Conservation (phyloP, 495 filamentous ascomycete species). For the Rhizodiscina lignyota region DNA sequence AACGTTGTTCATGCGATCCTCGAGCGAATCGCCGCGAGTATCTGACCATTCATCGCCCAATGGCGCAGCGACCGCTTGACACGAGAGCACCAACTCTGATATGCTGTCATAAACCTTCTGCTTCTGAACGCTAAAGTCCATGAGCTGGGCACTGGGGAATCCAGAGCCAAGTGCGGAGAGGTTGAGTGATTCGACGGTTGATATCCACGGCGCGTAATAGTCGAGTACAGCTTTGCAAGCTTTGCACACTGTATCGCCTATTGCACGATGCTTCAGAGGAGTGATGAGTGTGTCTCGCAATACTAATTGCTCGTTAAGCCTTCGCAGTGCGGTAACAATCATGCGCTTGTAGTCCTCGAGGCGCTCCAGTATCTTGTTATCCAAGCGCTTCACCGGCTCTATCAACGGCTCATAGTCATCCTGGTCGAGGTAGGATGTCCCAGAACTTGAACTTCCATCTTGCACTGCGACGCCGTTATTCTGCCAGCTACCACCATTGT, state of each 20-base stretch:
- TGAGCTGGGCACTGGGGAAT: slow-evolving; percentile 68
- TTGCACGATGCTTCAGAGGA: slow-evolving; percentile 46
- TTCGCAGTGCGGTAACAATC: slow-evolving; percentile 63
- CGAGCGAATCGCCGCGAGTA: slow-evolving; percentile 76
- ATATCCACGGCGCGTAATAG: slow-evolving; percentile 73
- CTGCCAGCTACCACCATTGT: slow-evolving; percentile 77
- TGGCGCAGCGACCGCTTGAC: slow-evolving; percentile 75
- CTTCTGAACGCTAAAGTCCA: slow-evolving; percentile 79
- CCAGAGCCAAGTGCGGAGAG: slow-evolving; percentile 54
- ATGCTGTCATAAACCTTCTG: slow-evolving; percentile 85
- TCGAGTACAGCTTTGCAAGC: slow-evolving; percentile 66
- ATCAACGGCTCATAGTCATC: slow-evolving; percentile 49
- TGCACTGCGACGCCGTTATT: slow-evolving; percentile 62
- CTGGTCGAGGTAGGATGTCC: slow-evolving; percentile 68
- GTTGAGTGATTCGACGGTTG: slow-evolving; percentile 76
- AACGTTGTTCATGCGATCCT: slow-evolving; percentile 68
- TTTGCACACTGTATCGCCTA: slow-evolving; percentile 59
- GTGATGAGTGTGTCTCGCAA: slow-evolving; percentile 64
- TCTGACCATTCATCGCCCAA: slow-evolving; percentile 92
- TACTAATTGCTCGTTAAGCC: slow-evolving; percentile 68
- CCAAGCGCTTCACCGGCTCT: slow-evolving; percentile 60
- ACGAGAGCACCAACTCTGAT: slow-evolving; percentile 71
- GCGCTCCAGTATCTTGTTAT: slow-evolving; percentile 58
- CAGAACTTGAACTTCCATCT: slow-evolving; percentile 48
- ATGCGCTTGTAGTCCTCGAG: slow-evolving; percentile 71